Evolutionary conservation across 2,329 filamentous ascomycete species (phyloP).

Genomic region (Neofusicoccum kwambonambiense): DNA sequence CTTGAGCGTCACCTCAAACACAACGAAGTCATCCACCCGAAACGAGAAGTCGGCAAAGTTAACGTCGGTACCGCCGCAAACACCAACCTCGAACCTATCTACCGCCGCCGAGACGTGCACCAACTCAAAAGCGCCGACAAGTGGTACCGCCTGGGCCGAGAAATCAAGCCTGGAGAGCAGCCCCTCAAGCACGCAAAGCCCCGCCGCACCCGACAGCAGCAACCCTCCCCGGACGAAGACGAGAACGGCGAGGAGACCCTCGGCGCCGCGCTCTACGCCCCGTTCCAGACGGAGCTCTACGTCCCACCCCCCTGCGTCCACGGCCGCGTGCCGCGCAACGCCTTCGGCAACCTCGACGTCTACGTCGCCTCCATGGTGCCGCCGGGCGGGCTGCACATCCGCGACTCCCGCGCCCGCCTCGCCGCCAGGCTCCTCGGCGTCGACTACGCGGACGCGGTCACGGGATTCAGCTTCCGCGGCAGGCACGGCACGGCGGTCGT

Average conservation of each 20-base stretch:
- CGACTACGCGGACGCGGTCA: slow-evolving; percentile 86
- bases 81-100: slow-evolving; percentile 71
- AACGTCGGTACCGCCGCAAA: slow-evolving; percentile 60
- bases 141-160: slow-evolving; percentile 86
- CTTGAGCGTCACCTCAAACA: slow-evolving; percentile 80
- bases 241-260: slow-evolving; percentile 39
- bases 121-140: slow-evolving; percentile 75
- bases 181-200: slow-evolving; percentile 68
- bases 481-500: slow-evolving; percentile 82
- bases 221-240: slow-evolving; percentile 26
- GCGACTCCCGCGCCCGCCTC: slow-evolving; percentile 58
- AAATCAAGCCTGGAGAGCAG: slow-evolving; percentile 72
- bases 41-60: slow-evolving; percentile 73
- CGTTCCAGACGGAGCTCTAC: slow-evolving; percentile 68
- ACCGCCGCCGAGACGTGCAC: slow-evolving; percentile 77
- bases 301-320: slow-evolving; percentile 71
- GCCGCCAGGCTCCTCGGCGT: slow-evolving; percentile 75
- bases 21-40: slow-evolving; percentile 78
- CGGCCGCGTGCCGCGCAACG: slow-evolving; percentile 66
- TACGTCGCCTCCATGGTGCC: slow-evolving; percentile 66
- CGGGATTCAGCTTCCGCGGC: slow-evolving; percentile 84
- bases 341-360: slow-evolving; percentile 62
- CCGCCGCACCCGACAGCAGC: slow-evolving; percentile 27
- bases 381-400: slow-evolving; percentile 57
- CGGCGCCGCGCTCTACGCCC: slow-evolving; percentile 57